These are phyloP conservation scores for Podospora bellae-mahoneyi DNA, from an alignment of 495 filamentous ascomycete species.

Conservation along the genomic window DNA sequence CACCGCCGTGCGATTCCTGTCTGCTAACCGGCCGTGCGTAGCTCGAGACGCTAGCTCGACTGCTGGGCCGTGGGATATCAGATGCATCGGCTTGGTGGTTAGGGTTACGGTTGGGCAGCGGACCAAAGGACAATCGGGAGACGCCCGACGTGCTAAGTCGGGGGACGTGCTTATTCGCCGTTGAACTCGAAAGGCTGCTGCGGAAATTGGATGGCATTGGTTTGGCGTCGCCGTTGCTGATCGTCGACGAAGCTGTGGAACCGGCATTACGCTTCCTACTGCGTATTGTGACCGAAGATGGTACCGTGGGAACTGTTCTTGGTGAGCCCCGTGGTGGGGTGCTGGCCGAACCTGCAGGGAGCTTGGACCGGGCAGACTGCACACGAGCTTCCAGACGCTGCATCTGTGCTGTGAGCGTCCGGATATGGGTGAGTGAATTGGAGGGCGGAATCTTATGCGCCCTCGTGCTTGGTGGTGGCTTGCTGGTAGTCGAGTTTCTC, in stretches of 20 bases:
- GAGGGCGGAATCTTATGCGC: slow-evolving; percentile 64
- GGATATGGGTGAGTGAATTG: slow-evolving; percentile 86
- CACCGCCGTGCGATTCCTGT: slow-evolving; percentile 36
- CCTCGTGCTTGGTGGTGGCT: slow-evolving; percentile 19
- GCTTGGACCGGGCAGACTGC: slow-evolving; percentile 87
- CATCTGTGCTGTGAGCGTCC: slow-evolving; percentile 92
- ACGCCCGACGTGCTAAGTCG: slow-evolving; percentile 54
- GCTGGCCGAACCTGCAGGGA: slow-evolving; percentile 66
- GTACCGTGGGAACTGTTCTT: slow-evolving; percentile 57
- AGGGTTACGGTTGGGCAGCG: slow-evolving; percentile 47
- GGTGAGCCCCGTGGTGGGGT: slow-evolving; percentile 83
- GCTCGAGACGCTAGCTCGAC: slow-evolving; percentile 55
- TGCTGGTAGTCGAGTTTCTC: slow-evolving; percentile 29
- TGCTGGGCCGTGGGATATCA: slow-evolving; percentile 55
- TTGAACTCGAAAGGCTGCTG: slow-evolving; percentile 34
- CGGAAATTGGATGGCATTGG: slow-evolving; percentile 37
- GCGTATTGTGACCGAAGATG: slow-evolving; percentile 72
- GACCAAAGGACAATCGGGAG: slow-evolving; percentile 52
- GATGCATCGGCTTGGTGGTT: slow-evolving; percentile 25
- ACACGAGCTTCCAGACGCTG: slow-evolving; percentile 89
- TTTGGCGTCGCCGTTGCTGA: slow-evolving; percentile 43
- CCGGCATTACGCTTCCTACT: slow-evolving; percentile 65
- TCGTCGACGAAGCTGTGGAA: slow-evolving; percentile 56
- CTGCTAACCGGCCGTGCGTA: slow-evolving; percentile 50
- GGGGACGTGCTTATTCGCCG: slow-evolving; percentile 45